Base-by-base conservation (phyloP, 2,329 filamentous ascomycete species). In the Davidsoniella australis region DNA sequence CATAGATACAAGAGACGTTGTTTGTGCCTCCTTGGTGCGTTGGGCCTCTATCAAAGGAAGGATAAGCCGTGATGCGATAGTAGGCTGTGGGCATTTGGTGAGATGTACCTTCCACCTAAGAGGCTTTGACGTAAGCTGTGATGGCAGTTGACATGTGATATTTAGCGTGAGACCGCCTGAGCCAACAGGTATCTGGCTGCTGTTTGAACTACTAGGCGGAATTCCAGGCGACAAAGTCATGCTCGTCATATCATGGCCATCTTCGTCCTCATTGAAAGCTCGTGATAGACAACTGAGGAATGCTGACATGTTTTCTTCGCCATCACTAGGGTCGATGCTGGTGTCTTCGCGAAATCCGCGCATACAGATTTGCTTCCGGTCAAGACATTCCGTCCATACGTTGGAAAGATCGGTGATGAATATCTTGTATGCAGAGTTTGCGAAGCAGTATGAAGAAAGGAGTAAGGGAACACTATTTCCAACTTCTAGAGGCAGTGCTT, bases 321-420 rank as follows among this genome's bases (percentile, higher is more conserved):
- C 79, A 55, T 82, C 78, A 58, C 73, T 78, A 1, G 84, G 78
- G 59, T 89, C 82, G 53, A 89, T 86, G 53, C 74, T 78, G 14
- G 80, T 83, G 56, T 77, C 71, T 56, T 80, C 71, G 20, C 72
- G 64, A 50, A 75, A 68, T 26, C 76, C 80, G 52, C 81, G 74
- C 52, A 69, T 65, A 49, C 78, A 70, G 50, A 89, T 81, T 9
- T 67, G 69, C n/a, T 67, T 68, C 18, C 75, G 67, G 50, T 77
- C 71, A 18, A 87, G 64, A 7, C 62, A 68, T 62, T 88, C 83
- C 23, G 67, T 64, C 84, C 84, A 91, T n/a, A 87, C 66, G 55
- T 78, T 73, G 58, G 73, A 78, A 52, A 87, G 68, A 59, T 89
- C 84, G 2, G 82, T 85, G 38, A 89, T 59, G 51, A 75, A 70